These are phyloP conservation scores for Daldinia childiae DNA, from an alignment of 495 filamentous ascomycete species.

Conservation along the genomic window DNA sequence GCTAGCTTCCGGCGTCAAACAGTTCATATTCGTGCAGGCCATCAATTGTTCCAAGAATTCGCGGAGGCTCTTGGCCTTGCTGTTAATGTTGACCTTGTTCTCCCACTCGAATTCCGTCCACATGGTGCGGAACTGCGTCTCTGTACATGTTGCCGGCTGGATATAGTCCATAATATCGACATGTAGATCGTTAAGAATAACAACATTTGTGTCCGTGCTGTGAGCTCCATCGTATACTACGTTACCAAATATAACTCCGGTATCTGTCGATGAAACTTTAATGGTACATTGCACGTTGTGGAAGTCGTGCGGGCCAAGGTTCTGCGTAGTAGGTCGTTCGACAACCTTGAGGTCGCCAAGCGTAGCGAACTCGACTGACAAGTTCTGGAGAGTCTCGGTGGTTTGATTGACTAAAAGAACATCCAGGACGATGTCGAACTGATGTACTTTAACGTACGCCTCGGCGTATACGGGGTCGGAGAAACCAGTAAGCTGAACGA, in stretches of 20 bases:
- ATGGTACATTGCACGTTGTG: constrained; percentile 98
- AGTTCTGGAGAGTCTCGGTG: constrained; percentile 93
- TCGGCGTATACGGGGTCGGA: constrained; percentile 98
- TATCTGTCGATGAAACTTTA: constrained; percentile 98
- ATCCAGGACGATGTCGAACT: constrained; percentile 98
- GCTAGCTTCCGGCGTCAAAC: constrained; percentile 94
- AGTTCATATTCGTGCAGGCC: constrained; percentile 98
- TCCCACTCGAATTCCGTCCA: constrained; percentile 99
- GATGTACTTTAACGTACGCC: constrained; percentile 97
- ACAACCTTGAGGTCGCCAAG: constrained; percentile 98
- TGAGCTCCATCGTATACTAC: constrained; percentile 97
- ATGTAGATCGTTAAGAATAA: constrained; percentile 98
- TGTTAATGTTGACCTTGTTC: constrained; percentile 99
- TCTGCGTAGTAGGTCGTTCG: constrained; percentile 94
- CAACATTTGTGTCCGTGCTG: constrained; percentile 94
- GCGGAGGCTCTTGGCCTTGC: constrained; percentile 89
- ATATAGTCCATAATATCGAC: constrained; percentile 99
- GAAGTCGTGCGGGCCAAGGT: constrained; percentile 94
- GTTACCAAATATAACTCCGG: constrained; percentile 99
- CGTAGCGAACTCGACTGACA: constrained; percentile 97
- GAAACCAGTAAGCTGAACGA: constrained; percentile 98
- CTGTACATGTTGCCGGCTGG: constrained; percentile 93
- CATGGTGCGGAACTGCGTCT: constrained; percentile 99
- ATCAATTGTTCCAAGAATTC: constrained; percentile 95
- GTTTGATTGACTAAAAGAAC: constrained; percentile 98